Conservation (phyloP, 768 basidiomycete species). For the Agaricus sinodeliciosus region DNA sequence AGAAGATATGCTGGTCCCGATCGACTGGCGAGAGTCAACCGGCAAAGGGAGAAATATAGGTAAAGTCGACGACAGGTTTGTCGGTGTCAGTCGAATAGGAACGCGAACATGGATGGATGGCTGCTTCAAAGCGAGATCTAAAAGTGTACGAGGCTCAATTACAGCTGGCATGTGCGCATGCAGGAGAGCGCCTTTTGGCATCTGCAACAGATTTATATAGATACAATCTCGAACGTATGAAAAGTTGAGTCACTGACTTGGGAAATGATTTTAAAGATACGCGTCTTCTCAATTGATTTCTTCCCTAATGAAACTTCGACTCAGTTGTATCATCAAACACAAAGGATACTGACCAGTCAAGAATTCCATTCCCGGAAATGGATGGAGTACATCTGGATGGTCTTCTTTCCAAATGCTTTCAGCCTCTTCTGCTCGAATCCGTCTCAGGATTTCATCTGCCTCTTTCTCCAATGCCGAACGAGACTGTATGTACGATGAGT, state of each 20-base stretch:
- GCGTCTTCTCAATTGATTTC: constrained; percentile 51
- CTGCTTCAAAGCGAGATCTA: constrained; percentile 49
- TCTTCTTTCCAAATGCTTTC: constrained; percentile 7
- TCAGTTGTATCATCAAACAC: not conserved
- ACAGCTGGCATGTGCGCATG: constrained; percentile 75
- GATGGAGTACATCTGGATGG: constrained; percentile 5
- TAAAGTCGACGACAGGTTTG: constrained; percentile 33
- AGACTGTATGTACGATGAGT: constrained; percentile 23
- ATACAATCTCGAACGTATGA: no score
- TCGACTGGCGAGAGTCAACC: constrained; percentile 21
- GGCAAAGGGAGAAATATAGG: constrained; percentile 53
- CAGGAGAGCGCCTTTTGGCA: constrained; percentile 76
- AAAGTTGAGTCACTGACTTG: no score
- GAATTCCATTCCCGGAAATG: constrained; percentile 13
- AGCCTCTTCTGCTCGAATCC: constrained; percentile 10
- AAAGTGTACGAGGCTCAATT: constrained; percentile 46
- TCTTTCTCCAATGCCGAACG: constrained; percentile 32
- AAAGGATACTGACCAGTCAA: constrained; percentile 43
- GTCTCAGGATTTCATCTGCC: constrained; percentile 40
- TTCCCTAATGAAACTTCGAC: constrained; percentile 29
- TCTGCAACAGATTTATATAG: no score
- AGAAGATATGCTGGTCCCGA: constrained; percentile 31
- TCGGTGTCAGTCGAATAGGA: constrained; percentile 28
- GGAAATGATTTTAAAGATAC: constrained; percentile 52
- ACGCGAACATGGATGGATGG: constrained; percentile 56